Evolutionary conservation across 179 eudicot genomes (phyloP).

Genomic region (Gypsophila paniculata): DNA sequence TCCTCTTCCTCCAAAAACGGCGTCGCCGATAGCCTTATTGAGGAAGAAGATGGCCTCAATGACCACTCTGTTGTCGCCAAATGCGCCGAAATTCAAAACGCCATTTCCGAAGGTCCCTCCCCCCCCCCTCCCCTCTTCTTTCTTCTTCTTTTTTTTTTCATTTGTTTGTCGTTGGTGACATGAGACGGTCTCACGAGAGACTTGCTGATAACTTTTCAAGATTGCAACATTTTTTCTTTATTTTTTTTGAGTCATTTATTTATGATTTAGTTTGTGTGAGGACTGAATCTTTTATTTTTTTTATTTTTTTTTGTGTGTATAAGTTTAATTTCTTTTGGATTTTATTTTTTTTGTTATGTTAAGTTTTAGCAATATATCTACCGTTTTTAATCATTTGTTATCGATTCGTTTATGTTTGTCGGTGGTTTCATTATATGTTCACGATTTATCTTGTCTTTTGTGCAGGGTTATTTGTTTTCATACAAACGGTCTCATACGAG

Average conservation of each 20-base stretch:
- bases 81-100: conserved; percentile 75
- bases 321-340: too few species aligned
- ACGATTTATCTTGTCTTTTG: neutral
- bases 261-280: neutral
- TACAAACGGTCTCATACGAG: too few species aligned
- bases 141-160: neutral
- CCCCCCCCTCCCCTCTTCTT: too few species aligned
- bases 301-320: neutral
- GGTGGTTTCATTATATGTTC: neutral
- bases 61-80: conserved; percentile 57
- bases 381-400: neutral
- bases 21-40: conserved; percentile 46
- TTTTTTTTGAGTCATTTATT: neutral
- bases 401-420: neutral
- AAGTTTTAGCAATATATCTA: too few species aligned
- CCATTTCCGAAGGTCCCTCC: conserved; percentile 85
- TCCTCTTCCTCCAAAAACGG: conserved; percentile 35
- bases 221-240: neutral
- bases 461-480: too few species aligned
- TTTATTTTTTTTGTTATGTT: too few species aligned
- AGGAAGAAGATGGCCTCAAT: conserved; percentile 68
- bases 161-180: neutral
- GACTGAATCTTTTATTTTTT: neutral
- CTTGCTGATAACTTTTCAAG: neutral
- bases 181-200: too few species aligned